Evolutionary conservation across 371 early-diverging fungal species (phyloP).

Genomic region (Phascolomyces articulosus): DNA sequence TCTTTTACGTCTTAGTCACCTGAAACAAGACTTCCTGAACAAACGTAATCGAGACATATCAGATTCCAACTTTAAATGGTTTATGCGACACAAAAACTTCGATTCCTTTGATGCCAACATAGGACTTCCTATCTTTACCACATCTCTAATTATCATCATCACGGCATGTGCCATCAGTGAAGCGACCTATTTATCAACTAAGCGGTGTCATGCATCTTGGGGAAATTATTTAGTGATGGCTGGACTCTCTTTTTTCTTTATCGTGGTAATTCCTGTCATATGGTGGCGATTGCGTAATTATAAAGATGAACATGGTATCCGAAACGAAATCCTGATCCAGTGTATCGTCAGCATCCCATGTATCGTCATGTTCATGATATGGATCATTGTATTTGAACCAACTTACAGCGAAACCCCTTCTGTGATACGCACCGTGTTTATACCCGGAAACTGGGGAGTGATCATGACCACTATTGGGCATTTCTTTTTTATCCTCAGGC

Average conservation of each 20-base stretch:
- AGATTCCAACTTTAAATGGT: conserved; percentile 24
- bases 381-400: conserved; percentile 6
- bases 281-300: conserved; percentile 23
- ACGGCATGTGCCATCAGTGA: conserved; percentile 20
- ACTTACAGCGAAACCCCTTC: conserved; percentile 1
- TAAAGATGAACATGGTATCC: conserved; percentile 38
- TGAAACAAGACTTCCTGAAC: conserved; percentile 19
- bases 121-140: conserved; percentile 5
- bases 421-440: not conserved
- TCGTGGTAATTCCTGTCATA: conserved; percentile 24
- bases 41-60: not conserved
- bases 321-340: conserved; percentile 28
- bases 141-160: conserved; percentile 13
- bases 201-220: conserved; percentile 17
- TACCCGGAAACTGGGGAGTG: conserved; percentile 8
- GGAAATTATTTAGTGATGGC: conserved; percentile 19
- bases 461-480: conserved; percentile 10
- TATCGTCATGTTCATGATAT: conserved; percentile 30
- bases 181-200: not conserved
- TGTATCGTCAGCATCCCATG: conserved; percentile 25
- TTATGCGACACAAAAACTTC: conserved; percentile 14
- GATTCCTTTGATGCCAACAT: conserved; percentile 4
- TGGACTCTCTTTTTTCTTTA: conserved; percentile 16
- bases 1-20: conserved; percentile 22
- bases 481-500: not conserved